Evolutionary conservation across 2,329 filamentous ascomycete species (phyloP).

Genomic region (Botrytis deweyae): DNA sequence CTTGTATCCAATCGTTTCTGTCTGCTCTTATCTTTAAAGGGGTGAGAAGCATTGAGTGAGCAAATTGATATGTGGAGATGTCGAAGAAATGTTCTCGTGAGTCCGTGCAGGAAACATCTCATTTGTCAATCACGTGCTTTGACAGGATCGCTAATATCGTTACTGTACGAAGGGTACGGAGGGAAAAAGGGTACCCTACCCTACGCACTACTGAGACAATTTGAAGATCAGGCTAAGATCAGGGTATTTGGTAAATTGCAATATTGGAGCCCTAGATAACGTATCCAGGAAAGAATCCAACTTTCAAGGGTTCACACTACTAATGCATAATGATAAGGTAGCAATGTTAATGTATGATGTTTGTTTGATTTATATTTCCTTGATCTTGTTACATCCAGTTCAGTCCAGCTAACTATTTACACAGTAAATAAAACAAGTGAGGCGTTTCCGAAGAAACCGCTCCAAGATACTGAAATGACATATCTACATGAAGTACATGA

Average conservation of each 20-base stretch:
- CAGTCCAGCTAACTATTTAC: slow-evolving; percentile 5
- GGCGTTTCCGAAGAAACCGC: not conserved
- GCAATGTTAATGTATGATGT: not conserved
- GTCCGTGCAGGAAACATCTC: not conserved
- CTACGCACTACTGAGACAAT: slow-evolving; percentile 6
- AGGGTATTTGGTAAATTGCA: not conserved
- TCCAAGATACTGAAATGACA: not conserved
- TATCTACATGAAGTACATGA: not conserved
- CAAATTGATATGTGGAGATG: not conserved
- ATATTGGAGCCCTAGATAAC: not conserved
- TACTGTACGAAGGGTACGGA: slow-evolving; percentile 1
- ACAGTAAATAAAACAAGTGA: not conserved
- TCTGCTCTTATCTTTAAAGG: not conserved
- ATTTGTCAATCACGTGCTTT: not conserved
- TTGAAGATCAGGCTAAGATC: not conserved
- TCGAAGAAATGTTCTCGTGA: not conserved
- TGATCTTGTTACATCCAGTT: not conserved
- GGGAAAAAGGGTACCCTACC: not conserved
- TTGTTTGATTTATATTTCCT: slow-evolving; percentile 1
- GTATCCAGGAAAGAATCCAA: not conserved
- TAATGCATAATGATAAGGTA: not conserved
- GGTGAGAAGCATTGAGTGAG: not conserved
- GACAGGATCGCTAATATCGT: not conserved
- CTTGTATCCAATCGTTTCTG: not conserved
- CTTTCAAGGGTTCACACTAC: not conserved